Evolutionary conservation across 2,329 filamentous ascomycete species (phyloP), one percentile per base, ranked within the genome.

Genomic region (Penicillium palitans): DNA sequence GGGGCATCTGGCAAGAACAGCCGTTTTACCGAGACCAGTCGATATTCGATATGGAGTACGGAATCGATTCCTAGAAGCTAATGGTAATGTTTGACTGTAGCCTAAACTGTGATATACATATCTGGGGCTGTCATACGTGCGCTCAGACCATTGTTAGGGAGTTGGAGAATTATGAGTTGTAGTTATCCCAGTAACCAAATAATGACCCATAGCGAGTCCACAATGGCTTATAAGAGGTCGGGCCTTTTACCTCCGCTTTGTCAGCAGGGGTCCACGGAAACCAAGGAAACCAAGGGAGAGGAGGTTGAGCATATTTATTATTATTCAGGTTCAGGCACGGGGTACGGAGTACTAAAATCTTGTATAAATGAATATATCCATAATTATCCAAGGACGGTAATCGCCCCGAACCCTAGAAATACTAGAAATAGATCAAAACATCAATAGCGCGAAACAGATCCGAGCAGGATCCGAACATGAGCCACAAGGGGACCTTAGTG

Each of bases 381-480:
- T 33, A 47, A 47, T 48, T 46, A 25, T 27, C 40, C 29, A 31
- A 21, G 33, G 27, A 52, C 13, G 24, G 51, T 25, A 53, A 24
- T 46, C 27, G 7, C 19, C 24, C n/a, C 44, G 17, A 27, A 48
- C 31, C 4, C 44, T 35, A 13, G 52, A 55, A 55, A 55, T 55
- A 55, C 44, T 35, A 13, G 52, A 55, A 55, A 55, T 55, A 55
- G 52, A 49, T 21, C 12, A 24, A 33, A 27, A 52, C 31, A 52
- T 46, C 54, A 52, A 56, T 56, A 56, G 54, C 4, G 48, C 31
- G 40, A 52, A 52, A 52, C 52, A n/a, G 7, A 15, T 39, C 15
- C 52, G 41, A 24, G 47, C 24, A 56, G 24, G 7, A 15, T 39
- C 15, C 52, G 41, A 24, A 54, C 24, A 40, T 9, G 15, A 52